Evolutionary conservation across 1,284 basidiomycete genomes (phyloP), one percentile per base, ranked within the genome.

Genomic region (Ceratobasidium sp.): DNA sequence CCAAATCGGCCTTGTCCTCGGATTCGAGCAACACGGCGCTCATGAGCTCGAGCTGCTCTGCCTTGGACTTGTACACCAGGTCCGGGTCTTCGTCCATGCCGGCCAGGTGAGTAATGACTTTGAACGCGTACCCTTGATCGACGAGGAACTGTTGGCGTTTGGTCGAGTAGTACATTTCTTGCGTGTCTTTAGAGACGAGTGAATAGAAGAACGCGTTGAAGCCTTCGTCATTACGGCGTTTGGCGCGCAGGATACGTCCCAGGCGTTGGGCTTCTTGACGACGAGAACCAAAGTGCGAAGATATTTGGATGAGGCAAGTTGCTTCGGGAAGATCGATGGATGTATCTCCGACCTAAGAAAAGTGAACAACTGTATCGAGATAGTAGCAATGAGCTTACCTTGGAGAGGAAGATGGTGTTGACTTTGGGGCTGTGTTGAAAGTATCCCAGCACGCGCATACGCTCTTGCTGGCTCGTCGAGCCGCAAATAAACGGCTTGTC

Each of bases 171-270:
- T 91, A 99, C 94, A 99, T 99, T 81, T 99, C 97, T 76, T 97
- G 93, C 0, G 97, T 99, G 81, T 99, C 96, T 79, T 97, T 98
- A 42, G 94, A 97, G 49, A 99, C 97, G 32, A 99, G 86, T 35
- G 95, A 98, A 80, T 99, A 99, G 82, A 99, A 99, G 81, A 99
- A 99, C 13, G 97, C 97, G 75, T 99, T 99, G 83, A 99, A 99
- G 1, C 97, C 97, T 79, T 99, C 97, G 77, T 99, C 97, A 77
- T 99, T 99, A 73, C 97, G 86, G 68, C 97, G 86, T 80, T 99
- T 99, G 8, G 97, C 97, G 71, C 97, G 90, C 65, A 99, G 82
- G 75, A 99, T 99, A 60, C 95, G 93, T 29, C 94, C 92, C 56
- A 99, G 82, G 71, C 97, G 86, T 78, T 99, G 97, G 4, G 97